Evolutionary conservation across 306 rosid species (phyloP).

Genomic region (Rosa multiflora): DNA sequence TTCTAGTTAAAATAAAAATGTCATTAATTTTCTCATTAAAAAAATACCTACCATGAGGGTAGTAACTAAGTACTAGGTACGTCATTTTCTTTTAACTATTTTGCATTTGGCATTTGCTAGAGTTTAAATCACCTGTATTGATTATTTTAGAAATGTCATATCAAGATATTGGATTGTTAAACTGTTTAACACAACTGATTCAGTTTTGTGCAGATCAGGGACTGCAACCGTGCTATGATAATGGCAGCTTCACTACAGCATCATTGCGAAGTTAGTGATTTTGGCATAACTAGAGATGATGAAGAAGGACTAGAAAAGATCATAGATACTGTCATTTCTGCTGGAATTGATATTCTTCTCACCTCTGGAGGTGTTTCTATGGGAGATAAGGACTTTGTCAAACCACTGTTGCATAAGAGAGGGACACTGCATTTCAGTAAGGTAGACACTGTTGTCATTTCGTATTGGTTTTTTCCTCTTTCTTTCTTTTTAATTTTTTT

Average conservation of each 20-base stretch:
- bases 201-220: conserved; percentile 73
- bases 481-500: neutral
- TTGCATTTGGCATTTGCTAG: neutral
- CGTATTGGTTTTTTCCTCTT: neutral
- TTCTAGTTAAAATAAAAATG: neutral
- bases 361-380: conserved; percentile 98
- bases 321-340: conserved; percentile 65
- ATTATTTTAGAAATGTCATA: neutral
- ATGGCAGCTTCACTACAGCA: conserved; percentile 74
- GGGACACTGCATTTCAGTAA: conserved; percentile 70
- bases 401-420: conserved; percentile 60
- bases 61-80: neutral
- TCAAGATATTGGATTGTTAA: neutral
- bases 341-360: conserved; percentile 78
- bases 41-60: neutral
- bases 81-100: neutral
- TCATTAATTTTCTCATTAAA: neutral
- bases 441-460: conserved; percentile 41
- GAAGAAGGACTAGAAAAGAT: conserved; percentile 62
- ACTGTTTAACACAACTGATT: conserved; percentile 21
- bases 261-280: conserved; percentile 77
- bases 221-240: conserved; percentile 92
- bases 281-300: conserved; percentile 83
- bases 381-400: conserved; percentile 96
- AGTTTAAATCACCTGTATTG: neutral